phyloP scores from a whole-genome alignment of 1,139 yeast genomes.

The Zygoascus meyerae region DNA sequence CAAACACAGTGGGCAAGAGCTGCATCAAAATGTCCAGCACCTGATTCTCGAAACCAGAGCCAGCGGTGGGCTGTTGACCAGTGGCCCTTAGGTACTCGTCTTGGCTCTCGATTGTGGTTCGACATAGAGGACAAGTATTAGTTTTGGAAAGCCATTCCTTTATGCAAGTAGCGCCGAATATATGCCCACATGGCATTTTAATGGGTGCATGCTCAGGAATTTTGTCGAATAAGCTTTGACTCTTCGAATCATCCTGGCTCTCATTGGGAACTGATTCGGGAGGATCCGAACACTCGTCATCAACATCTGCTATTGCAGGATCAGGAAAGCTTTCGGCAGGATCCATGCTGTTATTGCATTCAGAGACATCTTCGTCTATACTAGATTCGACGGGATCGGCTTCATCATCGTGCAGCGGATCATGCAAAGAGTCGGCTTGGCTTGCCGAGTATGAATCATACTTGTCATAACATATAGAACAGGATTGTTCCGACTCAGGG shows the following conservation, averaged over 20 bases:
- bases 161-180: conserved; percentile 70
- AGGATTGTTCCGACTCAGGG: conserved; percentile 27
- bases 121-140: conserved; percentile 76
- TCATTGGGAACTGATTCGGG: conserved; percentile 16
- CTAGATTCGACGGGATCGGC: background rate
- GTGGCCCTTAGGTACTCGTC: conserved; percentile 22
- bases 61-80: conserved; percentile 19
- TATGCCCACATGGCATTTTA: conserved; percentile 73
- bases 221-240: conserved; percentile 2
- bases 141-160: conserved; percentile 67
- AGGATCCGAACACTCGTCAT: conserved; percentile 15
- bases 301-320: conserved; percentile 7
- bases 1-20: conserved; percentile 8
- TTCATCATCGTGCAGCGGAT: background rate
- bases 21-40: background rate
- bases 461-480: conserved; percentile 35
- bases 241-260: conserved; percentile 6
- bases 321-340: conserved; percentile 2
- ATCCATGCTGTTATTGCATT: background rate
- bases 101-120: conserved; percentile 46
- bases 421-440: too few species aligned
- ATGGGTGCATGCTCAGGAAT: conserved; percentile 51
- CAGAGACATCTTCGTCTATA: background rate
- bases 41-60: conserved; percentile 5
- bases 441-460: conserved; percentile 14